Evolutionary conservation across 2,329 filamentous ascomycete genomes (phyloP), one percentile per base, ranked within the genome.

Genomic region (Bretziella fagacearum): DNA sequence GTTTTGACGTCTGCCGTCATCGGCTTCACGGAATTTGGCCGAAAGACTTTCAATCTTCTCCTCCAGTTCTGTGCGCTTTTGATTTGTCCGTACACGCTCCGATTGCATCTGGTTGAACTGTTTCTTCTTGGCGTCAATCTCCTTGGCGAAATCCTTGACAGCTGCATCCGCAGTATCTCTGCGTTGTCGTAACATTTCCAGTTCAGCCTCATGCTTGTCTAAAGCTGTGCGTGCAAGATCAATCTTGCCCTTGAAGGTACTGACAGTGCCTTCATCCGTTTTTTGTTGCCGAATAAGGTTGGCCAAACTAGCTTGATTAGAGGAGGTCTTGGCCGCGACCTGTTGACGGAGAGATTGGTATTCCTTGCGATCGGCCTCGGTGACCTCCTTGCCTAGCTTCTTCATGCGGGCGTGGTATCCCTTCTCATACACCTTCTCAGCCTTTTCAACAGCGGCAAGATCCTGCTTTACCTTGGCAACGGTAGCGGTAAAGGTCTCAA

Each of bases 61-160:
- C 54, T 98, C 87, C 2, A 93, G 73, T 58, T 96, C 91, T 0
- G 83, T 91, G 46, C 81, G 77, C 58, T 80, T 79, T 58, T 93
- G 83, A 46, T 84, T 81, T 6, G 83, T 79, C 44, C 85, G 77
- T 6, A 87, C 73, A 43, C 84, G 78, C 59, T 93, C 84, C 1
- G 86, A 94, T 52, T 84, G 81, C 33, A 93, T 69, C 46, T 79
- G 75, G 58, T 94, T 91, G 58, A 86, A 82, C 51, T 91, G 82
- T 58, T 89, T 93, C 65, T 93, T 94, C 67, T 93, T 96, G 20
- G 68, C 64, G 25, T 86, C 80, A 43, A 93, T 83, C n/a, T 91
- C 81, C 52, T 75, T 72, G 6, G 76, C 71, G n/a, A 81, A 71
- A 40, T 82, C 69, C 53, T 80, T 79, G 50, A 81, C 73, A 6